phyloP scores from a whole-genome alignment of 2,329 filamentous ascomycete genomes.

The Microcyclospora tardicrescens region DNA sequence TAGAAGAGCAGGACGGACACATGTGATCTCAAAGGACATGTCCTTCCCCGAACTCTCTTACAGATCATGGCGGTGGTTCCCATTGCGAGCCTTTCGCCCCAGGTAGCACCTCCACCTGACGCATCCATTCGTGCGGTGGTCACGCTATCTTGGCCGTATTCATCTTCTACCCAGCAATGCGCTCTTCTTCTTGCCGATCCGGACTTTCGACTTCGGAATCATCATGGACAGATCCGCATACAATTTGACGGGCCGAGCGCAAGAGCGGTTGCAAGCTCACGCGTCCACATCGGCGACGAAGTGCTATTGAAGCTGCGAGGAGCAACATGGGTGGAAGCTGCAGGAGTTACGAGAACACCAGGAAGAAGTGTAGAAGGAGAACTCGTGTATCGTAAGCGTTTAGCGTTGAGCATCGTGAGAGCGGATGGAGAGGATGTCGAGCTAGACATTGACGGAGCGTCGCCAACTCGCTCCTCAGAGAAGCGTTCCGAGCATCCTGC shows the following conservation, averaged over 20 bases:
- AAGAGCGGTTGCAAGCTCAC: conserved; percentile 51
- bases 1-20: no score
- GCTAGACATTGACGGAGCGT: conserved; percentile 4
- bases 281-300: conserved; percentile 66
- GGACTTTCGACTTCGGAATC: conserved; percentile 66
- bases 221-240: conserved; percentile 68
- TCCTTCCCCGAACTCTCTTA: no score
- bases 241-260: conserved; percentile 61
- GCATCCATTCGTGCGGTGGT: conserved; percentile 53
- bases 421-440: conserved; percentile 7
- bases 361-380: conserved; percentile 47
- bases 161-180: conserved; percentile 57
- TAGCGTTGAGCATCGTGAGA: conserved; percentile 21
- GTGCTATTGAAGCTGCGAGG: conserved; percentile 57
- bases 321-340: conserved; percentile 48
- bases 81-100: conserved; percentile 19
- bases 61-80: conserved; percentile 10
- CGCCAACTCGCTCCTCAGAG: not conserved
- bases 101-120: conserved; percentile 10
- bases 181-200: conserved; percentile 74
- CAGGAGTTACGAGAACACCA: conserved; percentile 40
- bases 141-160: conserved; percentile 86
- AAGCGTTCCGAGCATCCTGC: not conserved
- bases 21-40: no score
- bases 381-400: conserved; percentile 33